Evolutionary conservation across 2,329 filamentous ascomycete genomes (phyloP).

Genomic region (Paramyrothecium sp.): DNA sequence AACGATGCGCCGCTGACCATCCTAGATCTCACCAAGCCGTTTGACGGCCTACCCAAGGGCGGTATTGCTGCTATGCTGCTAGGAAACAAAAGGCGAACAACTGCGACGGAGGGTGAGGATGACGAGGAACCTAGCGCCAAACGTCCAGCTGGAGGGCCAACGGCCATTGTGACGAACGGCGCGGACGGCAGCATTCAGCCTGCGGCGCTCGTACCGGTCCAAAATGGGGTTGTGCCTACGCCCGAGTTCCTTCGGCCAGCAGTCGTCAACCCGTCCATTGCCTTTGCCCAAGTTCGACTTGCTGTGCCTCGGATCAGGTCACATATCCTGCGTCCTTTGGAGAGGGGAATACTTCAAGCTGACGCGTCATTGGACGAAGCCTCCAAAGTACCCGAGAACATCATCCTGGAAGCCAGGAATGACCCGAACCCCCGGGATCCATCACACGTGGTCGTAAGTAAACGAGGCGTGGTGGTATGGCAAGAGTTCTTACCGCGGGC

Average conservation of each 20-base stretch:
- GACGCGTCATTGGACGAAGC: constrained; percentile 59
- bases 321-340: constrained; percentile 79
- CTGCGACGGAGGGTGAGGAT: constrained; percentile 72
- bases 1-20: constrained; percentile 77
- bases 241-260: constrained; percentile 88
- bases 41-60: constrained; percentile 87
- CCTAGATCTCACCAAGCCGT: constrained; percentile 88
- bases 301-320: constrained; percentile 84
- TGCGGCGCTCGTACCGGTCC: constrained; percentile 60
- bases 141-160: constrained; percentile 63
- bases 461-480: constrained; percentile 81
- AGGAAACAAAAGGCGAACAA: constrained; percentile 88
- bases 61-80: constrained; percentile 83
- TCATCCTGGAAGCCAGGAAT: constrained; percentile 87
- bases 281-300: constrained; percentile 79
- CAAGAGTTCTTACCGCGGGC: constrained; percentile 88
- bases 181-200: constrained; percentile 71
- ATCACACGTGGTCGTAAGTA: constrained; percentile 77
- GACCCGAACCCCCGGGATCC: constrained; percentile 76
- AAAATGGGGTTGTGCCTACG: constrained; percentile 62
- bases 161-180: constrained; percentile 73
- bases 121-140: constrained; percentile 57
- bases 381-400: constrained; percentile 62
- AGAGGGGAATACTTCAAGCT: constrained; percentile 58
- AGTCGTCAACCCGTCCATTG: constrained; percentile 77